These are phyloP conservation scores for Toxoplasma gondii DNA, from an alignment of 169 alveolate genomes.

Conservation along the genomic window DNA sequence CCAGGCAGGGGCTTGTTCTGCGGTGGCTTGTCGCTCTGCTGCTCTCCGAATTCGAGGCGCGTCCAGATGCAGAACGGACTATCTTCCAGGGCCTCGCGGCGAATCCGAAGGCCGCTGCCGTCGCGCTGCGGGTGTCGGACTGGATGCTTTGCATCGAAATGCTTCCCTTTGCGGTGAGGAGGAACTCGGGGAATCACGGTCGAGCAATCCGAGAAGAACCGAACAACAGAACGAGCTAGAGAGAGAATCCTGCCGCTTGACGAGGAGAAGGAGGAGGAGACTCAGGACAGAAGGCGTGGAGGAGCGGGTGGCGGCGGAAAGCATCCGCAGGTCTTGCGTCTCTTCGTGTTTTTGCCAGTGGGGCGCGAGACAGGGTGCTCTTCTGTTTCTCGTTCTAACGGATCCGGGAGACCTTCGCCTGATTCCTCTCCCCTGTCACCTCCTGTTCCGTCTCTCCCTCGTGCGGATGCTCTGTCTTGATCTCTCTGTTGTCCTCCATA, in stretches of 20 bases:
- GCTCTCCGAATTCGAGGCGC: neutral
- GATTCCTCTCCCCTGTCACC: too few relatives aligned
- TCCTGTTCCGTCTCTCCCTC: too few relatives aligned
- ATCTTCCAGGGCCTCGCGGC: neutral
- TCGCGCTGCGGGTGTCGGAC: conserved; percentile 13
- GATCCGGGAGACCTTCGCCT: too few relatives aligned
- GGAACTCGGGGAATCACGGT: neutral
- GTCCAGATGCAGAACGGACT: neutral
- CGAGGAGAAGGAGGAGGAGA: neutral
- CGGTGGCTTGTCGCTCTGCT: conserved; percentile 28
- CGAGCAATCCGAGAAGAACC: neutral
- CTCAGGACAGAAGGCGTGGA: neutral
- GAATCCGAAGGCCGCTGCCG: neutral
- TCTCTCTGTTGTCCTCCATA: too few relatives aligned
- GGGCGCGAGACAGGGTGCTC: too few relatives aligned
- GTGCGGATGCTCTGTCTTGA: too few relatives aligned
- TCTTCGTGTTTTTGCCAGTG: too few relatives aligned
- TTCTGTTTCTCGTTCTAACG: too few relatives aligned
- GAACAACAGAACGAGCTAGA: neutral
- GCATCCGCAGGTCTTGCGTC: too few relatives aligned
- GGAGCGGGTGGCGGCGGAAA: neutral
- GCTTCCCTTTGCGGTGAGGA: conserved; percentile 29
- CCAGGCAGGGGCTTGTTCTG: conserved; percentile 21
- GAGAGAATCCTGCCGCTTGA: neutral
- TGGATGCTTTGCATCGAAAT: conserved; percentile 36